Percentiles rank a stretch among this genome's conserved stretches.
Conservation (phyloP, 306 rosid species). For the Aeschynomene evenia region DNA sequence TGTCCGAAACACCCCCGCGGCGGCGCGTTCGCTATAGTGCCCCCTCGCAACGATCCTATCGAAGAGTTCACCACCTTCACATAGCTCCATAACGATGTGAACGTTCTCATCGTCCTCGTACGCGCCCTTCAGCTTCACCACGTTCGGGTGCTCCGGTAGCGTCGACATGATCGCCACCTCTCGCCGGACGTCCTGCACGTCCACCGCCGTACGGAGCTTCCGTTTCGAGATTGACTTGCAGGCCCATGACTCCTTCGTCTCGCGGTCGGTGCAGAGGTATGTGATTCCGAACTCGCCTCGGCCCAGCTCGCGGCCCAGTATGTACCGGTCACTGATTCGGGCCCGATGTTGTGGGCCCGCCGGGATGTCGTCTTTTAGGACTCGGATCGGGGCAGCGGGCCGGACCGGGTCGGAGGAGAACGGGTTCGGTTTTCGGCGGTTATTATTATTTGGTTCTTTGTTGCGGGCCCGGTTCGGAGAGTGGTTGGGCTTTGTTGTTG, state of each 20-base stretch:
- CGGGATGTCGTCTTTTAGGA: conserved; percentile 71
- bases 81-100: conserved; percentile 76
- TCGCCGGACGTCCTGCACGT: conserved; percentile 68
- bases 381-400: conserved; percentile 76
- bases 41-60: conserved; percentile 73
- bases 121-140: conserved; percentile 63
- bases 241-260: conserved; percentile 65
- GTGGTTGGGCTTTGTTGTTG: not conserved
- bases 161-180: conserved; percentile 76
- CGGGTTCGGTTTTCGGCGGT: conserved; percentile 41
- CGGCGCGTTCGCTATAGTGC: conserved; percentile 70
- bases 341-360: conserved; percentile 55
- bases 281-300: conserved; percentile 94
- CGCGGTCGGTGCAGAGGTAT: conserved; percentile 76
- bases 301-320: conserved; percentile 76
- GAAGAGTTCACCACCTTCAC: conserved; percentile 73
- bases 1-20: conserved; percentile 55
- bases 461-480: conserved; percentile 15
- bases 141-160: conserved; percentile 69
- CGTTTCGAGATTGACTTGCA: conserved; percentile 91
- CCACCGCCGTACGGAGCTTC: conserved; percentile 74
- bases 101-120: conserved; percentile 75
- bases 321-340: conserved; percentile 78
- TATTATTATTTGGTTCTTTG: conserved; percentile 34
- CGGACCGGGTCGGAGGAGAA: conserved; percentile 33